phyloP scores from a whole-genome alignment of 352 stramenopile species.

The Pythium dissotocum region DNA sequence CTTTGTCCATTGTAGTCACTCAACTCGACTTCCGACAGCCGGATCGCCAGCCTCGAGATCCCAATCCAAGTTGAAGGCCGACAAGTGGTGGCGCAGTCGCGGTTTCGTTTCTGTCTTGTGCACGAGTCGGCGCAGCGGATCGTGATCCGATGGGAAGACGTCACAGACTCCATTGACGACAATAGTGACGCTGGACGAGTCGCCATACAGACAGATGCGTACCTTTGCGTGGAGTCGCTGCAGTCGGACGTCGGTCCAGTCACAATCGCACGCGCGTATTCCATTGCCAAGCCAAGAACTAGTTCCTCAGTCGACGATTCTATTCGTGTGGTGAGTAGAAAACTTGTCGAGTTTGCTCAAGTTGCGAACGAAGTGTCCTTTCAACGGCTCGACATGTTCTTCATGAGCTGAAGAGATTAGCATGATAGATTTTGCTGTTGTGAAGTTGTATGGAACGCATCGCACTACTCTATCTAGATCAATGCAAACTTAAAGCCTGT shows the following conservation, averaged over 20 bases:
- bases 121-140: neutral
- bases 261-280: neutral
- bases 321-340: neutral
- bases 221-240: neutral
- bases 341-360: neutral
- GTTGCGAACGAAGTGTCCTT: neutral
- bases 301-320: neutral
- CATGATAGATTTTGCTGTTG: too few relatives aligned
- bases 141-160: neutral
- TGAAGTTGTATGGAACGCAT: too few relatives aligned
- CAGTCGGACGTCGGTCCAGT: neutral
- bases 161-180: neutral
- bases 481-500: conserved; percentile 3
- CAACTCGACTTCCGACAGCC: neutral
- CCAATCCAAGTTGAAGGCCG: neutral
- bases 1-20: neutral
- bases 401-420: neutral
- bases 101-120: neutral
- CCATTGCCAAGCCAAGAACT: too few relatives aligned
- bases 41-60: neutral
- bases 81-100: neutral
- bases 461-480: too few relatives aligned
- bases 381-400: neutral
- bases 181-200: neutral
- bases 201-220: neutral